Evolutionary conservation across 2,329 filamentous ascomycete species (phyloP), one percentile per base, ranked within the genome.

Genomic region (Alternaria ethzedia): DNA sequence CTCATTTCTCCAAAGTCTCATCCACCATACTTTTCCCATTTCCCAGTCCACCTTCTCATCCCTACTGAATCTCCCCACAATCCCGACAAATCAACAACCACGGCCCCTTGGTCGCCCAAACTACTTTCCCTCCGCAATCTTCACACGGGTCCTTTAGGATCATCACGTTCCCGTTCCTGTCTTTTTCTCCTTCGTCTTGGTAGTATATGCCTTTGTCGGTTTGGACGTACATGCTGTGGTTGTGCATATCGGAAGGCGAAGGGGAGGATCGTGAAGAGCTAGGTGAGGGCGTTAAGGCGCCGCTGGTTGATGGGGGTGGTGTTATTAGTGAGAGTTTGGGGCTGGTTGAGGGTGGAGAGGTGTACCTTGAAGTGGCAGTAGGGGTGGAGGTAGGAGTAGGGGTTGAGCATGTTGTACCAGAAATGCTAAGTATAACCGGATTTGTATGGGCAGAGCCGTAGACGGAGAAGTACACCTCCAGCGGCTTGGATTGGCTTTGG

Each of bases 21-120:
- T 13, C 1, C 23, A 9, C 13, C 5, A 5, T 12, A 3, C 23
- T 28, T 20, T 26, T 9, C 9, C 9, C 13, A 3, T 30, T 41
- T n/a, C n/a, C n/a, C n/a, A n/a, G n/a, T 21, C 23, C 9, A 11
- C 25, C 23, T 25, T 1, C 6, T 26, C 20, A 4, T 9, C 32
- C 21, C 57, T 60, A 56, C 50, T 65, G 58, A 23, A 55, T 45
- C 28, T 62, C 51, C 12, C 46, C 36, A 41, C 59, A 65, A 7
- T 20, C 20, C 36, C 50, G 47, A 56, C 63, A 66, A 17, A 57
- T 28, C 52, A 66, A 30, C 46, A 55, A 30, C 28, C 54, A 65
- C 45, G 56, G 51, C 25, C 59, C 59, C 15, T 50, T 57, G 5
- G 56, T 66, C 44, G 57, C 56, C 56, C 56, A 57, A 3, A 60